These are phyloP conservation scores for Actinidia polygama DNA, from an alignment of 179 eudicot genomes.

Conservation along the genomic window DNA sequence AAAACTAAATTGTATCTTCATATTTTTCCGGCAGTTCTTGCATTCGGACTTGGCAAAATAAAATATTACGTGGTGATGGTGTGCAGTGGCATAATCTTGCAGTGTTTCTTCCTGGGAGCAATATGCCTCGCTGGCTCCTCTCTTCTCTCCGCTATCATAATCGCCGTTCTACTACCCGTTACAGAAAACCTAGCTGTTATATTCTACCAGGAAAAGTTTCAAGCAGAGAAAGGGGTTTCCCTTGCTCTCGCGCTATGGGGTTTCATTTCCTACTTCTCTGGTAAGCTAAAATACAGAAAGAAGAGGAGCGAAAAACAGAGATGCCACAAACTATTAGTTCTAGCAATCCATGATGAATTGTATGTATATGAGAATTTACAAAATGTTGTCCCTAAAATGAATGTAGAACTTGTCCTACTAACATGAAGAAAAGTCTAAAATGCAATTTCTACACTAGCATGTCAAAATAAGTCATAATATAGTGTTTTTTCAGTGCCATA, in stretches of 20 bases:
- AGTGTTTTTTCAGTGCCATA: neutral
- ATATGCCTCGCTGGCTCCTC: constrained; percentile 60
- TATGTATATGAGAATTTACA: neutral
- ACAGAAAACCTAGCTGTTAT: constrained; percentile 55
- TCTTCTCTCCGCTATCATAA: constrained; percentile 52
- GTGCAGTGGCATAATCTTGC: constrained; percentile 55
- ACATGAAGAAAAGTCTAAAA: neutral
- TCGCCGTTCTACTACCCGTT: constrained; percentile 52
- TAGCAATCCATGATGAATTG: neutral
- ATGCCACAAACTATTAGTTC: neutral
- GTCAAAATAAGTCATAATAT: neutral
- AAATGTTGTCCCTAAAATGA: neutral
- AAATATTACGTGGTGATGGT: constrained; percentile 46
- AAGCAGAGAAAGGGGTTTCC: constrained; percentile 57
- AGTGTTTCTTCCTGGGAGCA: constrained; percentile 58
- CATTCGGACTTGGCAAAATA: constrained; percentile 43
- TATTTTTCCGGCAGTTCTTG: too few species aligned
- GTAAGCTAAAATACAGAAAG: constrained; percentile 38
- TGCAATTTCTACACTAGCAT: neutral
- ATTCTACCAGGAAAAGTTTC: constrained; percentile 58
- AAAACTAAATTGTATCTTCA: neutral
- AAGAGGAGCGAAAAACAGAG: neutral
- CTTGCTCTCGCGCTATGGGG: constrained; percentile 72
- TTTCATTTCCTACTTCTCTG: constrained; percentile 66
- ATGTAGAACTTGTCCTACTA: constrained; percentile 7